These are phyloP conservation scores for Kuraishia floccosa DNA, from an alignment of 805 yeast genomes.

Conservation along the genomic window DNA sequence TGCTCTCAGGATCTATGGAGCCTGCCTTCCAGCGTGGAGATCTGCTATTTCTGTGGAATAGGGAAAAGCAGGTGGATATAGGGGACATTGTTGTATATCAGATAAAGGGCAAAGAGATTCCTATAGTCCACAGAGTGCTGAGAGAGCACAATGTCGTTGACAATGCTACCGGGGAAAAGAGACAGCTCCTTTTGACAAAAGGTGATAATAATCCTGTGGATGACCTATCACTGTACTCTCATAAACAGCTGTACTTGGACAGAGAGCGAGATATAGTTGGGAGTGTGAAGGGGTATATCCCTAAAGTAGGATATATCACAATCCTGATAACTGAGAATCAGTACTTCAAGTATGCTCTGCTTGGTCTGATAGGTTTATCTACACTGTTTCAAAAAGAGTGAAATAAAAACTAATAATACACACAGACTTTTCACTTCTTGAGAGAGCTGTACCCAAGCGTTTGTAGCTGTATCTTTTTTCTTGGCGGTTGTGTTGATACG, in stretches of 20 bases:
- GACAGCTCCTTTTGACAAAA: slow-evolving; percentile 74
- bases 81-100: slow-evolving; percentile 96
- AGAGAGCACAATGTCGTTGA: slow-evolving; percentile 55
- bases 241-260: slow-evolving; percentile 64
- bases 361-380: slow-evolving; percentile 65
- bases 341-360: slow-evolving; percentile 66
- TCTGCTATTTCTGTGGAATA: slow-evolving; percentile 82
- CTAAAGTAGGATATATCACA: slow-evolving; percentile 83
- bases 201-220: slow-evolving; percentile 95
- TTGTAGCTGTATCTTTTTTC: slow-evolving; percentile 1
- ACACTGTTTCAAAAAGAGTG: slow-evolving; percentile 40
- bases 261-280: slow-evolving; percentile 76
- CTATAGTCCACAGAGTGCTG: slow-evolving; percentile 94
- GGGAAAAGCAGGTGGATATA: slow-evolving; percentile 52
- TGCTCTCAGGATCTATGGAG: slow-evolving; percentile 97
- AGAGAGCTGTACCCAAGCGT: slow-evolving; percentile 4
- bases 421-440: background rate
- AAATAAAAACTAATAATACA: background rate
- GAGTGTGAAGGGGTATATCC: slow-evolving; percentile 86
- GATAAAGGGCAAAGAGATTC: slow-evolving; percentile 65
- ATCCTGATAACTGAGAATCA: slow-evolving; percentile 83
- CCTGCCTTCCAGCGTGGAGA: slow-evolving; percentile 99
- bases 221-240: slow-evolving; percentile 77
- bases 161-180: slow-evolving; percentile 7
- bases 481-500: no score